Evolutionary conservation across 2,329 filamentous ascomycete species (phyloP).

Genomic region (Sclerotiophoma versabilis): DNA sequence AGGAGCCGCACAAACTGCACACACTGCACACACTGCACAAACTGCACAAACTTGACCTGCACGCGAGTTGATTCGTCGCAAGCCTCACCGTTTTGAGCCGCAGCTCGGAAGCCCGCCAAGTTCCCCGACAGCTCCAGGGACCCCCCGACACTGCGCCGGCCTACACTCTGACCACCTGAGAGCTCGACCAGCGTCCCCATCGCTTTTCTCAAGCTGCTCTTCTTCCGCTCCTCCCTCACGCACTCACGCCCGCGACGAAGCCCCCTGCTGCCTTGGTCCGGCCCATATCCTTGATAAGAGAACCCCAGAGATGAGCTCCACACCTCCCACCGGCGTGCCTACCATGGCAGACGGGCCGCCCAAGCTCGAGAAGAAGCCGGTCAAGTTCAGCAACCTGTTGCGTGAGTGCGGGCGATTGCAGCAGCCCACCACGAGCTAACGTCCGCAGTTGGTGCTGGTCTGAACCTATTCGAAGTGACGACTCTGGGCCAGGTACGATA

Average conservation of each 20-base stretch:
- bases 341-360: constrained; percentile 52
- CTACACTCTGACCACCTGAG: constrained; percentile 31
- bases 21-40: no score
- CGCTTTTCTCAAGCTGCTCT: constrained; percentile 4
- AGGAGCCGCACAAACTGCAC: constrained; percentile 1
- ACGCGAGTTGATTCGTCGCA: constrained; percentile 14
- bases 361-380: constrained; percentile 94
- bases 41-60: not conserved
- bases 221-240: constrained; percentile 25
- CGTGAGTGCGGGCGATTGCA: constrained; percentile 54
- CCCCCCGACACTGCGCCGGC: constrained; percentile 19
- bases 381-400: constrained; percentile 99
- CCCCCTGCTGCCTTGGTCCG: constrained; percentile 97
- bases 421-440: not conserved
- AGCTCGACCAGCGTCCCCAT: constrained; percentile 17
- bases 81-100: constrained; percentile 18
- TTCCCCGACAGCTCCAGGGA: constrained; percentile 8
- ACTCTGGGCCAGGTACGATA: constrained; percentile 67
- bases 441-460: constrained; percentile 78
- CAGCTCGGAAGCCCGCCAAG: constrained; percentile 14
- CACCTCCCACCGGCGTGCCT: constrained; percentile 56
- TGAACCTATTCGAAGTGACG: constrained; percentile 93
- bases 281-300: constrained; percentile 65
- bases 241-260: constrained; percentile 72
- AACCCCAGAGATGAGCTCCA: constrained; percentile 62